Conservation (phyloP, 352 stramenopile species). For the Phytophthora chlamydospora region DNA sequence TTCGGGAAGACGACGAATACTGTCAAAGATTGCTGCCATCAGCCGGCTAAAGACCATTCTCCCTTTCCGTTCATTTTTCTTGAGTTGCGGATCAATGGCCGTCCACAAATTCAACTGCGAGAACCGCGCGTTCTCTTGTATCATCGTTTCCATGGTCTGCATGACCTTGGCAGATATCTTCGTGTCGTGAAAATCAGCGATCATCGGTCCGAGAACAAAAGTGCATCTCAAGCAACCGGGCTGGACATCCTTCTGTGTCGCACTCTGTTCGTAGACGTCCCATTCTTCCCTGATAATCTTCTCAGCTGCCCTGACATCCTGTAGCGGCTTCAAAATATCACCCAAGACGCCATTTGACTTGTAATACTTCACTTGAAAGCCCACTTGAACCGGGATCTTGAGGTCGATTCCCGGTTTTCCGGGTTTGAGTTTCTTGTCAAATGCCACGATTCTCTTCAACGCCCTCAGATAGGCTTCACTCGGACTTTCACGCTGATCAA, state of each 20-base stretch:
- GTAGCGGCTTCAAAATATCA: constrained; percentile 1
- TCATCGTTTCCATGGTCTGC: constrained; percentile 5
- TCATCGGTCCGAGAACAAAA: constrained; percentile 23
- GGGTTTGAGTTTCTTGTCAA: constrained; percentile 2
- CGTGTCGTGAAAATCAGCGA: constrained; percentile 13
- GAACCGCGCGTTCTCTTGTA: constrained; percentile 9
- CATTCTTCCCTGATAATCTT: background rate
- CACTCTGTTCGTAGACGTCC: background rate
- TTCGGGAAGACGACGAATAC: background rate
- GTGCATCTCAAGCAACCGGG: constrained; percentile 13
- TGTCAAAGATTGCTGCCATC: constrained; percentile 11
- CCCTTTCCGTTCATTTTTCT: background rate
- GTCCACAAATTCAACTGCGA: constrained; percentile 16
- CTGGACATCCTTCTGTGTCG: background rate
- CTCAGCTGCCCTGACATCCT: constrained; percentile 6
- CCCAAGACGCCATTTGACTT: constrained; percentile 5
- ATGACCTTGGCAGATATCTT: background rate
- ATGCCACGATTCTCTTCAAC: constrained; percentile 11
- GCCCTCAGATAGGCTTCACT: constrained; percentile 8
- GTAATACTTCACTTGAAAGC: constrained; percentile 9
- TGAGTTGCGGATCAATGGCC: background rate
- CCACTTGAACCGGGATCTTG: constrained; percentile 13
- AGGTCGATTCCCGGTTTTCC: constrained; percentile 12
- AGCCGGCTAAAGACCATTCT: constrained; percentile 7
- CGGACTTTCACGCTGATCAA: constrained; percentile 10